phyloP scores from a whole-genome alignment of 2,329 filamentous ascomycete genomes.

The Ophiognomonia clavigignenti-juglandacearum region DNA sequence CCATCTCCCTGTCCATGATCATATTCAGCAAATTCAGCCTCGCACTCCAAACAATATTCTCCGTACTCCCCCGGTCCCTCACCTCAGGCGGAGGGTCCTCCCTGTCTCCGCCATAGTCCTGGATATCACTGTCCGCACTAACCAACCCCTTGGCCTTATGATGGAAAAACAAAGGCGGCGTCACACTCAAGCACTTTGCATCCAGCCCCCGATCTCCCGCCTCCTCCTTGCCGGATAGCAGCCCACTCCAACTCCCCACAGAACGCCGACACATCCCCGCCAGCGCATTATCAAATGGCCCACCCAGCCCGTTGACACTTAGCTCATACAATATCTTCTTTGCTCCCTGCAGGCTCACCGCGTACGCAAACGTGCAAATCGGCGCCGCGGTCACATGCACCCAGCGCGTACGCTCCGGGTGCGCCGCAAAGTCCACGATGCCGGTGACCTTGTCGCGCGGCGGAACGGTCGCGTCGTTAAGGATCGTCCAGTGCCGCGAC shows the following conservation, averaged over 20 bases:
- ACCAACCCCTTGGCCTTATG: constrained; percentile 24
- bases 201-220: constrained; percentile 23
- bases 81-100: constrained; percentile 9
- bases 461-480: constrained; percentile 24
- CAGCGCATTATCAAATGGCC: constrained; percentile 28
- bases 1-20: constrained; percentile 24
- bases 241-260: constrained; percentile 19
- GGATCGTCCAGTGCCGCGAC: constrained; percentile 15
- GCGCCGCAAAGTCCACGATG: constrained; percentile 22
- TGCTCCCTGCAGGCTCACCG: constrained; percentile 21
- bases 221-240: constrained; percentile 3
- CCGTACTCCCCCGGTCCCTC: constrained; percentile 26
- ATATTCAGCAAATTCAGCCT: constrained; percentile 28
- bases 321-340: constrained; percentile 25
- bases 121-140: constrained; percentile 27
- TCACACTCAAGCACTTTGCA: constrained; percentile 28
- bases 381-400: constrained; percentile 30
- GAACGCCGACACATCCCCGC: constrained; percentile 26
- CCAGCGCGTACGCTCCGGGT: constrained; percentile 30
- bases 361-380: constrained; percentile 33
- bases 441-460: constrained; percentile 21
- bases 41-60: constrained; percentile 30
- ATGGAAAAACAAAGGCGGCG: constrained; percentile 28
- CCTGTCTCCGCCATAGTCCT: constrained; percentile 18
- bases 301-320: constrained; percentile 24